A percentile compares a stretch with the other conserved stretches of the same genome.
Evolutionary conservation across 768 basidiomycete species (phyloP).

Genomic region (Phanerodontia chrysosporium): DNA sequence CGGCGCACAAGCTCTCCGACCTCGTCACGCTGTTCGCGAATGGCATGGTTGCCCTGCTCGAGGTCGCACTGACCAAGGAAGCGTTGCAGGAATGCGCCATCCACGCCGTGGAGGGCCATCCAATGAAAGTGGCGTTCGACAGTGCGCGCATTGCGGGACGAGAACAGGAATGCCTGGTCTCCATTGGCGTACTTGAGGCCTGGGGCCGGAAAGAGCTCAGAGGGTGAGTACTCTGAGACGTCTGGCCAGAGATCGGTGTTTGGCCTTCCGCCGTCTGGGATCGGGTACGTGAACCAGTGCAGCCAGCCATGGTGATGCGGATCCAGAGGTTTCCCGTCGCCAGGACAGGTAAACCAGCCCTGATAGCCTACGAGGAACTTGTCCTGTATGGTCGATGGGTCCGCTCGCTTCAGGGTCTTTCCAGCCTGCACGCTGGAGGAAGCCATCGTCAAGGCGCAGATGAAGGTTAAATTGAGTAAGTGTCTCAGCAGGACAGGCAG

Average conservation of each 20-base stretch:
- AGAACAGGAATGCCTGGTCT: conserved; percentile 68
- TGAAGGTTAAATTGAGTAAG: background rate
- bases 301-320: conserved; percentile 83
- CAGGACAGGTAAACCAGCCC: conserved; percentile 61
- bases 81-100: conserved; percentile 79
- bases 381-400: conserved; percentile 75
- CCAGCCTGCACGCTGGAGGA: conserved; percentile 6
- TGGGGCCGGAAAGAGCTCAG: conserved; percentile 66
- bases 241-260: conserved; percentile 83
- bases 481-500: background rate
- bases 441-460: conserved; percentile 2
- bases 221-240: conserved; percentile 60
- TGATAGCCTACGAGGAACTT: conserved; percentile 86
- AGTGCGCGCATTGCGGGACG: conserved; percentile 70
- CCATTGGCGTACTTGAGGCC: conserved; percentile 57
- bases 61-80: conserved; percentile 66
- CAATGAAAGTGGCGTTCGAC: conserved; percentile 74
- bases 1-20: conserved; percentile 67
- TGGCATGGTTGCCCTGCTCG: conserved; percentile 48
- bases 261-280: conserved; percentile 64
- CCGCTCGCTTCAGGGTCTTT: conserved; percentile 40
- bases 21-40: conserved; percentile 65
- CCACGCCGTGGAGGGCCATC: conserved; percentile 81
- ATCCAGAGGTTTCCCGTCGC: conserved; percentile 37
- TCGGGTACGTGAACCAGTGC: conserved; percentile 74